These are phyloP conservation scores for Ophiostoma novo-ulmi DNA, from an alignment of 2,329 filamentous ascomycete genomes.

Conservation along the genomic window DNA sequence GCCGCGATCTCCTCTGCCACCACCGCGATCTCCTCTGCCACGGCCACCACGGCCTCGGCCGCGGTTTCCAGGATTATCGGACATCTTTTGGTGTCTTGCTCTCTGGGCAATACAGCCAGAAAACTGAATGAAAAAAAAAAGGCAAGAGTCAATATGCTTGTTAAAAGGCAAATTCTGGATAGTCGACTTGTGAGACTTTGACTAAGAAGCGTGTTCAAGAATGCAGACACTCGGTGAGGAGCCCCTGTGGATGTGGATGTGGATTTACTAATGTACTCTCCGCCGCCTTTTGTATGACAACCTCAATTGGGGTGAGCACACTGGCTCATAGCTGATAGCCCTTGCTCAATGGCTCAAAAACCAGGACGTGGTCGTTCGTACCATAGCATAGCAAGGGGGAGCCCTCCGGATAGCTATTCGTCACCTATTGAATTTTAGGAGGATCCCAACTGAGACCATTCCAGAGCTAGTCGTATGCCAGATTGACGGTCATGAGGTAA, in stretches of 20 bases:
- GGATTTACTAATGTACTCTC: neutral
- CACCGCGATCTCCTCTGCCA: slow-evolving; percentile 18
- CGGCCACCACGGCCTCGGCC: slow-evolving; percentile 20
- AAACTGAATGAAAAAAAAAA: neutral
- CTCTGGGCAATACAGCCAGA: neutral
- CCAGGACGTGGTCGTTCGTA: neutral
- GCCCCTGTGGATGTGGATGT: neutral
- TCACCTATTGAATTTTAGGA: neutral
- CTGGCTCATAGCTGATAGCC: too few species aligned
- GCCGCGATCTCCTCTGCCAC: neutral
- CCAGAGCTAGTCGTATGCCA: neutral
- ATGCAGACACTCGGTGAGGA: neutral
- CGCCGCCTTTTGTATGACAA: neutral
- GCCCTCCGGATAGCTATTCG: neutral
- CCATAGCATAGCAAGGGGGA: neutral
- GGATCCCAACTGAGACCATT: neutral
- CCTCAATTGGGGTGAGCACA: neutral
- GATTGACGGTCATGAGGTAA: neutral
- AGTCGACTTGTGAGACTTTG: neutral
- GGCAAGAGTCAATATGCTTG: neutral
- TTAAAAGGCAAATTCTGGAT: neutral
- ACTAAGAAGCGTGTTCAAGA: neutral
- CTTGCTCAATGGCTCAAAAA: too few species aligned
- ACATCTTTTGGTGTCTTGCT: slow-evolving; percentile 5
- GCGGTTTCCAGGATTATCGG: slow-evolving; percentile 18